Percentiles rank a stretch among this genome's conserved stretches.
Conservation (phyloP, 192 early-diverging fungal species). For the Coemansia sp. region DNA sequence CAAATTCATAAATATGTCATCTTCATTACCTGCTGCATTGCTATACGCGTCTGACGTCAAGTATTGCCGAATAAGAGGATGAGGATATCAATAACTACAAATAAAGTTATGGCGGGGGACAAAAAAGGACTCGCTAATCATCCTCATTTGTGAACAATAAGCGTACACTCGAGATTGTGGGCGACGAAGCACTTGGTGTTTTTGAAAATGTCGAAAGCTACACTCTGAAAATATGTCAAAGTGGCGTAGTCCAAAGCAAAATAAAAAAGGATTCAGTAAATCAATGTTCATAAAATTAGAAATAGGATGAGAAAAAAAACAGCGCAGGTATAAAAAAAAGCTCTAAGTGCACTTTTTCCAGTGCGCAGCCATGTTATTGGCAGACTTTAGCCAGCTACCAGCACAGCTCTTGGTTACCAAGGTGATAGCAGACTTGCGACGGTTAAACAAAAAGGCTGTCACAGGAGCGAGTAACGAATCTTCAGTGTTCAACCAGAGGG, state of each 20-base stretch:
- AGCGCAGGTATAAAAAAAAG: too few relatives aligned
- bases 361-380: conserved; percentile 30
- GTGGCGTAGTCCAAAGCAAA: too few relatives aligned
- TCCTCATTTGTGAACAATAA: background rate
- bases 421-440: conserved; percentile 26
- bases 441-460: conserved; percentile 13
- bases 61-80: too few relatives aligned
- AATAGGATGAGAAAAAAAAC: background rate
- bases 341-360: conserved; percentile 40
- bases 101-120: background rate
- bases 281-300: background rate
- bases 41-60: background rate
- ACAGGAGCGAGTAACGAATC: conserved; percentile 9
- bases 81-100: too few relatives aligned
- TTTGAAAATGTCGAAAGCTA: too few relatives aligned
- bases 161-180: background rate
- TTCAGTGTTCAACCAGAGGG: conserved; percentile 23
- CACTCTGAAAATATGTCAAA: too few relatives aligned
- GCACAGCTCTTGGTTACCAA: conserved; percentile 29
- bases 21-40: background rate
- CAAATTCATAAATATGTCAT: background rate
- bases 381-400: conserved; percentile 45
- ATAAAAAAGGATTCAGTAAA: background rate
- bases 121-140: background rate
- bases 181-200: background rate